A percentile compares a stretch with the other conserved stretches of the same genome.
Evolutionary conservation across 257 asterid genomes (phyloP).

Genomic region (Verbascum thapsus): DNA sequence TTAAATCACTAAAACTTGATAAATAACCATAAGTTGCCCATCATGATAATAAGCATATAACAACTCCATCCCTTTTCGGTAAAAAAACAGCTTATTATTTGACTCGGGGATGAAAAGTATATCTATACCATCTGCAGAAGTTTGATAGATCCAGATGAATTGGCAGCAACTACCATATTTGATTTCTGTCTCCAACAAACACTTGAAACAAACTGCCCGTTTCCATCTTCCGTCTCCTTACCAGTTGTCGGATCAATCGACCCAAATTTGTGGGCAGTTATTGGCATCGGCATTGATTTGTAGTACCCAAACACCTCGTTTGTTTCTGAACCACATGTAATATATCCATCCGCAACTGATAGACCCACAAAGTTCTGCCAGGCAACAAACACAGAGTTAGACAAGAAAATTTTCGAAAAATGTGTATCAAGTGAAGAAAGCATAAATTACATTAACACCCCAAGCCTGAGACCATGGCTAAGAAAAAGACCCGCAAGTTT

Average conservation of each 20-base stretch:
- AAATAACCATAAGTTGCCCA: too few species aligned
- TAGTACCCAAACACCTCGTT: conserved; percentile 85
- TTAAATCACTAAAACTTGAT: too few species aligned
- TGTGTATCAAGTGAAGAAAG: conserved; percentile 1
- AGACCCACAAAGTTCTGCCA: conserved; percentile 96
- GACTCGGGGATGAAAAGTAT: background rate
- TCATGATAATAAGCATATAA: too few species aligned
- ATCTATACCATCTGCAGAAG: conserved; percentile 71
- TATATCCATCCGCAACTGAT: conserved; percentile 86
- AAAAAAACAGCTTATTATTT: too few species aligned
- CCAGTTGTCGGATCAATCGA: conserved; percentile 83
- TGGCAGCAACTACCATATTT: conserved; percentile 75
- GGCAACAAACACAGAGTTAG: conserved; percentile 36
- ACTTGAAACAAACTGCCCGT: conserved; percentile 85
- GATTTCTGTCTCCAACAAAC: conserved; percentile 95
- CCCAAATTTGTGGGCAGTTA: conserved; percentile 80
- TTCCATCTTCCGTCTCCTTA: conserved; percentile 73
- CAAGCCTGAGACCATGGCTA: too few species aligned
- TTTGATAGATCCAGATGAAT: conserved; percentile 83
- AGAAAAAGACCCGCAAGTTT: too few species aligned
- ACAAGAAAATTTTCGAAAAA: conserved; percentile 6
- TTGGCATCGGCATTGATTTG: conserved; percentile 85
- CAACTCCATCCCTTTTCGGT: too few species aligned
- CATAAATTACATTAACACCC: too few species aligned
- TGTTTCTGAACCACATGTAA: conserved; percentile 93